Evolutionary conservation across 352 stramenopile species (phyloP).

Genomic region (Globisporangium mamillatum): DNA sequence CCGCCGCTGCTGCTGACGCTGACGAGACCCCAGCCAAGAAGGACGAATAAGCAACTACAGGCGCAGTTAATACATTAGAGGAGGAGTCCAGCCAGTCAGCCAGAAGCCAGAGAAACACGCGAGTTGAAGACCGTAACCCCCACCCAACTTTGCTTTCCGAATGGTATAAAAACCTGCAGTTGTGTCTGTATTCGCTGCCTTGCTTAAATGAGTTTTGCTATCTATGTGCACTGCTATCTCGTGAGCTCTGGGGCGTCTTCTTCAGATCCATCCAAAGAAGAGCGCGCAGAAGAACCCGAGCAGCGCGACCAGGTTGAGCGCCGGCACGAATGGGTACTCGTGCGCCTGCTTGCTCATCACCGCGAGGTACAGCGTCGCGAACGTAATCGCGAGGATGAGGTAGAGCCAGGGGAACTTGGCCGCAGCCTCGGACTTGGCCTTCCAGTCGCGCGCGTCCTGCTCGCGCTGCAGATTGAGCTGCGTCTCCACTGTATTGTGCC

Average conservation of each 20-base stretch:
- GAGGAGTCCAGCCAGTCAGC: slow-evolving; percentile 5
- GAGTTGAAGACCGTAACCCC: slow-evolving; percentile 11
- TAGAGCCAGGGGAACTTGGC: slow-evolving; percentile 51
- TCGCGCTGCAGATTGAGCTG: slow-evolving; percentile 25
- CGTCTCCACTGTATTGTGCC: slow-evolving; percentile 33
- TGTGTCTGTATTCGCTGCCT: neutral
- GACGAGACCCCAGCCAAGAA: slow-evolving; percentile 19
- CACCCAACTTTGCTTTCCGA: neutral
- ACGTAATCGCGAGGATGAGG: slow-evolving; percentile 43
- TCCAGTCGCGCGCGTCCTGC: slow-evolving; percentile 27
- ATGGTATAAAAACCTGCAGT: neutral
- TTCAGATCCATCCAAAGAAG: slow-evolving; percentile 33
- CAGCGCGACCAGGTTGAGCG: slow-evolving; percentile 48
- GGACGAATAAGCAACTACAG: slow-evolving; percentile 11
- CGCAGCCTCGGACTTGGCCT: slow-evolving; percentile 17
- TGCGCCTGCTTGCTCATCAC: slow-evolving; percentile 45
- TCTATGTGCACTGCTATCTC: too few relatives aligned
- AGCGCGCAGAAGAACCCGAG: slow-evolving; percentile 31
- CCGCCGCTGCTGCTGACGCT: slow-evolving; percentile 24
- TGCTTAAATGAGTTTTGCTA: too few relatives aligned
- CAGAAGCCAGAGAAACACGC: neutral
- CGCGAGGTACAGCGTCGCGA: slow-evolving; percentile 55
- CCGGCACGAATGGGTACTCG: slow-evolving; percentile 50
- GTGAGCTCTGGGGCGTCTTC: too few relatives aligned
- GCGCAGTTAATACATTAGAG: slow-evolving; percentile 19